A percentile compares a stretch with the other conserved stretches of the same genome.
Evolutionary conservation across 1,139 yeast species (phyloP).

Genomic region (Nakaseomyces nivariensis): DNA sequence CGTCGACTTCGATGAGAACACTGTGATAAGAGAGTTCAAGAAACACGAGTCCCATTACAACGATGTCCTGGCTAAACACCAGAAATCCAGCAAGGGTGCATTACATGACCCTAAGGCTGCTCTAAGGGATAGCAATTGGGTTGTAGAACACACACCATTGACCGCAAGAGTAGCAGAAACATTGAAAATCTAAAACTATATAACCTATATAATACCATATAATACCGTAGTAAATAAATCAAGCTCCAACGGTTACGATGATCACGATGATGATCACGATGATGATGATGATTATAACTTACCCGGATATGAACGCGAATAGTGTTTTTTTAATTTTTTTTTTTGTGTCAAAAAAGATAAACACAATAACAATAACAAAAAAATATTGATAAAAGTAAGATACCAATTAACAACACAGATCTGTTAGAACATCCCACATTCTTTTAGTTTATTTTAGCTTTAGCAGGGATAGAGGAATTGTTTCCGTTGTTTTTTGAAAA

Average conservation of each 20-base stretch:
- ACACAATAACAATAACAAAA: background rate
- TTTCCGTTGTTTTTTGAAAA: too few relatives aligned
- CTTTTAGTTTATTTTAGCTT: too few relatives aligned
- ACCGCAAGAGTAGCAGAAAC: constrained; percentile 27
- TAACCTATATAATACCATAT: background rate
- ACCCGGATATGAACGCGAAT: too few relatives aligned
- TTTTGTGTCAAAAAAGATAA: too few relatives aligned
- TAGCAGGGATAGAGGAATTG: too few relatives aligned
- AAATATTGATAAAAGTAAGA: background rate
- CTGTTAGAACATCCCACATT: background rate
- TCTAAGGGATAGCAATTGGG: constrained; percentile 79
- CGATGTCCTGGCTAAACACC: constrained; percentile 36
- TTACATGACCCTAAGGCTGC: constrained; percentile 63
- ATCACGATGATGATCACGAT: background rate
- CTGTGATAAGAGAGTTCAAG: constrained; percentile 67
- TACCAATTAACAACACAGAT: background rate
- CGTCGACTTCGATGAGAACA: constrained; percentile 60
- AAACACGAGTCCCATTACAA: constrained; percentile 61
- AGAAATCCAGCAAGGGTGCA: constrained; percentile 21
- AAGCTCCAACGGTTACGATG: too few relatives aligned
- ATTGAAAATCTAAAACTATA: constrained; percentile 11
- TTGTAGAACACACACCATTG: constrained; percentile 49
- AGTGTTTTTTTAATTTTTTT: too few relatives aligned
- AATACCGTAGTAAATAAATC: background rate
- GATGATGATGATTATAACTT: background rate